Evolutionary conservation across 1,139 yeast species (phyloP).

Genomic region (Maudiozyma humilis): DNA sequence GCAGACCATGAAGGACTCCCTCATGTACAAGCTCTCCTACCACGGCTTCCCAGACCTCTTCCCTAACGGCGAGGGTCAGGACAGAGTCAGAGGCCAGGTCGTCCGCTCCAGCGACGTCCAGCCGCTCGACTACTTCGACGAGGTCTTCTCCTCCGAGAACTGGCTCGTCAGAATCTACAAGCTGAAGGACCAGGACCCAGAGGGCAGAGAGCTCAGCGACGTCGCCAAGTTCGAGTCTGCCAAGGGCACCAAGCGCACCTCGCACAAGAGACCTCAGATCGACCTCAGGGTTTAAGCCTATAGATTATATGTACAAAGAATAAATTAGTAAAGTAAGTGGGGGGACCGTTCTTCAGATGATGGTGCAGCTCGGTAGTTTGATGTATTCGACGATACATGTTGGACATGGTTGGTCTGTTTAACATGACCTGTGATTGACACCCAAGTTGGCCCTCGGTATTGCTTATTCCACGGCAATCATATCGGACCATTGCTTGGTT

Average conservation of each 20-base stretch:
- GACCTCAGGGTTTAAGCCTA: constrained; percentile 6
- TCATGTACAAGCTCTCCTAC: constrained; percentile 93
- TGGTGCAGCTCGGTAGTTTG: no score
- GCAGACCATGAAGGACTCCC: constrained; percentile 72
- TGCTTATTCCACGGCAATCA: no score
- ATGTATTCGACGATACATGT: no score
- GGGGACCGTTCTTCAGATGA: no score
- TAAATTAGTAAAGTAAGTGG: no score
- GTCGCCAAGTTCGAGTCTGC: constrained; percentile 42
- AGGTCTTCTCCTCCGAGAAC: constrained; percentile 90
- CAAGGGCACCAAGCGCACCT: constrained; percentile 34
- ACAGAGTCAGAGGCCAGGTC: constrained; percentile 81
- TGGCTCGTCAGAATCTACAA: constrained; percentile 95
- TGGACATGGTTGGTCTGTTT: no score
- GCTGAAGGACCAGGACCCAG: constrained; percentile 80
- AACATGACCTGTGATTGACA: no score
- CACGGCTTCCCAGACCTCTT: constrained; percentile 74
- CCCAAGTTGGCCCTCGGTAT: no score
- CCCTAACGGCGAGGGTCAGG: constrained; percentile 57
- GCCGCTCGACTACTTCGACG: constrained; percentile 72
- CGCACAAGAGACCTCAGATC: constrained; percentile 39
- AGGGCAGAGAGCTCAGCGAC: constrained; percentile 63
- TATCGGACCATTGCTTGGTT: no score
- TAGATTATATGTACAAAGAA: not conserved
- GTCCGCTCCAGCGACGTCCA: constrained; percentile 53